Base-by-base conservation (phyloP, 2,329 filamentous ascomycete species). In the Fusarium subglutinans region DNA sequence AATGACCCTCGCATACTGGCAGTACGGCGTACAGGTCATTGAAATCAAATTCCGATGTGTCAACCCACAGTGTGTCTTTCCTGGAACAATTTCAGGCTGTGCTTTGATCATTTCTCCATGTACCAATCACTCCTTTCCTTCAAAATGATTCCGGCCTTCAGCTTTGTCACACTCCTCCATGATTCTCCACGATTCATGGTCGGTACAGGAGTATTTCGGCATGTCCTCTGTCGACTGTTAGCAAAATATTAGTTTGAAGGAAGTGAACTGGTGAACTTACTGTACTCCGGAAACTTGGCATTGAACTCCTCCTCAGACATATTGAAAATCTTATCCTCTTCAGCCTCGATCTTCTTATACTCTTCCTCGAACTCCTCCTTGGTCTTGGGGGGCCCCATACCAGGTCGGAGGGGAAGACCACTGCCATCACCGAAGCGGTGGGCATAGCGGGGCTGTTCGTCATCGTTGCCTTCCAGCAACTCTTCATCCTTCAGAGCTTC, bases 381-480 rank as follows among this genome's bases (percentile, higher is more conserved):
- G 6, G 28, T 30, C 28, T 11, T 11, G 14, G 30, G 33, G 33
- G 33, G 33, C 33, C 33, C 33, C 33, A 33, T 33, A 0, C 33
- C 33, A 13, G 33, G 33, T 1, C 33, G 33, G 14, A 33, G 33
- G 14, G 33, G 33, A 1, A 33, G 33, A 0, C 33, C 33, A 1
- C 33, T 33, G 1, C 33, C 33, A 33, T 33, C 33, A 1, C 33
- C 33, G 2, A 7, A 33, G 33, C 2, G 2, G 30, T 2, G 2
- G 13, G 33, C 33, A 33, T 33, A 33, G 33, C 33, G 33, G 2
- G 33, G 13, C 33, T 33, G 13, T 0, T 33, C 33, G 33, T 33
- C 14, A 33, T 33, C 33, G 13, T 2, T 13, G 13, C 33, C 33
- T 33, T 33, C 33, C 33, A 33, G 33, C 6, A 33, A 33, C 13